Percentiles rank a stretch among this genome's conserved stretches.
Conservation (phyloP, 73 alveolate genomes). For the Effrenium voratum region DNA sequence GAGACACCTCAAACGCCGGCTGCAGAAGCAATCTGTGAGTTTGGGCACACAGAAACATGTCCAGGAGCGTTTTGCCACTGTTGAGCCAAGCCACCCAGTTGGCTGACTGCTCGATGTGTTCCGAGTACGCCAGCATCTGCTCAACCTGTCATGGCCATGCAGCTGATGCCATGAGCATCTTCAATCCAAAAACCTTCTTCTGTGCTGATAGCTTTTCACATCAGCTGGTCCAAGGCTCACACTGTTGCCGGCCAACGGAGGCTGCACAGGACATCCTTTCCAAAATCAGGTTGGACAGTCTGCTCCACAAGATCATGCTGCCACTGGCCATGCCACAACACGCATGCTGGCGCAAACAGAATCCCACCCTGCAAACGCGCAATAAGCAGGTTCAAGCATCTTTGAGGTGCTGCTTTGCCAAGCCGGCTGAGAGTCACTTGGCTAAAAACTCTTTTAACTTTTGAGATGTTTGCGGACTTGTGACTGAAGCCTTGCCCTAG, state of each 20-base stretch:
- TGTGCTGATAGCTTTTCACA: background rate
- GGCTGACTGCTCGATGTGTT: slow-evolving; percentile 80
- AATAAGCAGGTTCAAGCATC: too few relatives aligned
- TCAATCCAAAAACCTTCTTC: background rate
- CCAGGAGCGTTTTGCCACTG: background rate
- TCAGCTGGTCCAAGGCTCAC: background rate
- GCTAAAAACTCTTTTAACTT: too few relatives aligned
- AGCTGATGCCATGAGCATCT: background rate
- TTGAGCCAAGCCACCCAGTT: slow-evolving; percentile 29
- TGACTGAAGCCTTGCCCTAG: too few relatives aligned
- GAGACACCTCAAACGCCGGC: slow-evolving; percentile 14
- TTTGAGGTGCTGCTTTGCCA: too few relatives aligned
- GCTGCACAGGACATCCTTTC: slow-evolving; percentile 4
- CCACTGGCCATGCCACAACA: too few relatives aligned
- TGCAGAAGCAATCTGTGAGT: background rate
- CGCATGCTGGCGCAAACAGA: too few relatives aligned
- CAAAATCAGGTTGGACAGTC: too few relatives aligned
- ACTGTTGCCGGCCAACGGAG: slow-evolving; percentile 57
- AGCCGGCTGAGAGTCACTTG: too few relatives aligned
- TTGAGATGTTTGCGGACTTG: too few relatives aligned
- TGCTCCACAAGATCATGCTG: too few relatives aligned
- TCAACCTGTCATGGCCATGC: slow-evolving; percentile 17
- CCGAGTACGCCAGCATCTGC: slow-evolving; percentile 62
- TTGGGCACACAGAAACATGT: background rate
- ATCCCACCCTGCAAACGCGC: too few relatives aligned